Conservation (phyloP, 306 rosid genomes). For the Rosa persica region DNA sequence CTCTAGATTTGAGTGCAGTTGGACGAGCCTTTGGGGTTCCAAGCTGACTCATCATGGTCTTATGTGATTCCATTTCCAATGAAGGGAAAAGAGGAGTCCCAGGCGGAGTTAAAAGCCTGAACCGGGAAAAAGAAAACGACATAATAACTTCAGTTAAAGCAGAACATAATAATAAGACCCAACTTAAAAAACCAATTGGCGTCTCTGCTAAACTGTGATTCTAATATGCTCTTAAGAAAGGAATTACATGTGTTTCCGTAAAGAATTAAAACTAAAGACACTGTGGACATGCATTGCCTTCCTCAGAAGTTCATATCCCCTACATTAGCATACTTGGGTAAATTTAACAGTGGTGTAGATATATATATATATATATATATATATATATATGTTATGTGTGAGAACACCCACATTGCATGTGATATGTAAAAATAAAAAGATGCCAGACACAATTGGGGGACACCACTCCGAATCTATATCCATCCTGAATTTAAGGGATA, state of each 20-base stretch:
- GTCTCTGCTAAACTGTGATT: neutral
- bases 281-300: neutral
- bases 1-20: constrained; percentile 76
- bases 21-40: constrained; percentile 74
- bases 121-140: constrained; percentile 9
- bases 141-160: neutral
- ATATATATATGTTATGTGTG: too few relatives aligned
- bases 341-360: neutral
- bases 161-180: constrained; percentile 2
- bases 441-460: neutral
- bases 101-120: constrained; percentile 96
- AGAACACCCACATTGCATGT: neutral
- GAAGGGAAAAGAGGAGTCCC: constrained; percentile 99
- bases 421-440: neutral
- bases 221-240: constrained; percentile 1
- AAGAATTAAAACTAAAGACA: neutral
- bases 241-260: neutral
- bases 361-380: too few relatives aligned
- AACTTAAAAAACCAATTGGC: neutral
- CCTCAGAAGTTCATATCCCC: constrained; percentile 1
- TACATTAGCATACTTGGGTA: neutral
- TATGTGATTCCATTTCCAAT: constrained; percentile 79
- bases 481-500: neutral
- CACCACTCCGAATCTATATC: neutral
- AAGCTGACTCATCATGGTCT: constrained; percentile 74